phyloP scores from a whole-genome alignment of 257 asterid genomes.

The Datura wrightii region DNA sequence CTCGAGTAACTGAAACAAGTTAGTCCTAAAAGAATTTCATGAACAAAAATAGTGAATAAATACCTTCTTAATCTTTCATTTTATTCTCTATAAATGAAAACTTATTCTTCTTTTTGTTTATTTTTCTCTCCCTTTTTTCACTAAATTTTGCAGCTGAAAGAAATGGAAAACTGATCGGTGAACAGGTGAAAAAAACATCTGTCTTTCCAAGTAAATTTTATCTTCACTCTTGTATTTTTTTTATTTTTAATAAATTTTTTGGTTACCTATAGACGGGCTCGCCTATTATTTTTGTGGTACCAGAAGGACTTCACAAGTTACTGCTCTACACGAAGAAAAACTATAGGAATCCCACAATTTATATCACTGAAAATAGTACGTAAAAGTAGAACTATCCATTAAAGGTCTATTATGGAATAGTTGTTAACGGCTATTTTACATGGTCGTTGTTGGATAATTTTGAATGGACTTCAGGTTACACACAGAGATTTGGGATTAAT shows the following conservation, averaged over 20 bases:
- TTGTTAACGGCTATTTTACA: constrained; percentile 55
- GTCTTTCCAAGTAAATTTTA: not conserved
- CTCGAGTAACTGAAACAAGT: constrained; percentile 31
- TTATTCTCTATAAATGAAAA: no score
- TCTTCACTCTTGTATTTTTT: not conserved
- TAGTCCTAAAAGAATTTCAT: not conserved
- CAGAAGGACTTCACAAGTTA: constrained; percentile 38
- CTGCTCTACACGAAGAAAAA: constrained; percentile 39
- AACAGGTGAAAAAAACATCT: not conserved
- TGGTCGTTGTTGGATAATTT: constrained; percentile 62
- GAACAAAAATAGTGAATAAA: no score
- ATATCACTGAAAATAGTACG: constrained; percentile 37
- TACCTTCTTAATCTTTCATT: no score
- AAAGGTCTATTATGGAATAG: not conserved
- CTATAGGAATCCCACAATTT: constrained; percentile 38
- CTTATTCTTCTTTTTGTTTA: not conserved
- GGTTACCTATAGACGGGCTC: constrained; percentile 40
- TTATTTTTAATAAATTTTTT: no score
- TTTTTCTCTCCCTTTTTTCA: not conserved
- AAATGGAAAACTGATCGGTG: constrained; percentile 28
- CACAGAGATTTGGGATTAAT: constrained; percentile 48
- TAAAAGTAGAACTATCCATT: not conserved
- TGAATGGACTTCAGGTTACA: no score
- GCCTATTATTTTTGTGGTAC: constrained; percentile 26
- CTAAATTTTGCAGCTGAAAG: not conserved